Conservation (phyloP, 495 filamentous ascomycete species). For the Penicillium soppii region DNA sequence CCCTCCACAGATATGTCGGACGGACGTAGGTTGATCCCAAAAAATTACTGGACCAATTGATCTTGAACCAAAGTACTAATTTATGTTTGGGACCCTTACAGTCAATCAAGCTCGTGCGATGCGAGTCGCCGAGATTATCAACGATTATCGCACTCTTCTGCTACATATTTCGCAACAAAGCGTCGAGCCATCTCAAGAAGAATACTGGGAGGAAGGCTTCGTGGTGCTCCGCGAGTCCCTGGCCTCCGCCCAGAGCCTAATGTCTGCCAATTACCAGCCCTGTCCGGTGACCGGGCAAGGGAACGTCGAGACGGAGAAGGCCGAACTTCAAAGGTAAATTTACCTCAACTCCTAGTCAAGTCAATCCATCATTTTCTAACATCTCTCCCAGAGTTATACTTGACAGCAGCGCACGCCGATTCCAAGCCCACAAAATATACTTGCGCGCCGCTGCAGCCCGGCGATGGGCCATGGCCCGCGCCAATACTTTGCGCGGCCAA, state of each 20-base stretch:
- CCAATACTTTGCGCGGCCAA: conserved; percentile 63
- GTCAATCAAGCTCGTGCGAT: conserved; percentile 82
- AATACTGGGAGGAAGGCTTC: conserved; percentile 79
- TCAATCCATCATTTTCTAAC: not conserved
- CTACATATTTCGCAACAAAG: conserved; percentile 73
- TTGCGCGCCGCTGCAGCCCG: conserved; percentile 73
- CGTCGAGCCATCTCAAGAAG: conserved; percentile 55
- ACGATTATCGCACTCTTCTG: conserved; percentile 81
- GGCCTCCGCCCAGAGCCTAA: conserved; percentile 70
- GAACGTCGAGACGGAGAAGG: conserved; percentile 68
- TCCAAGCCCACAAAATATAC: conserved; percentile 84
- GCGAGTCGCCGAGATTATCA: conserved; percentile 79
- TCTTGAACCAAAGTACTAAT: not conserved
- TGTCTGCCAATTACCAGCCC: conserved; percentile 67
- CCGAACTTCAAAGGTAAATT: conserved; percentile 70
- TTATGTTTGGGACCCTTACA: conserved; percentile 35
- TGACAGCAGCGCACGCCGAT: conserved; percentile 75
- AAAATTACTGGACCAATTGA: not conserved
- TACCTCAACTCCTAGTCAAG: not conserved
- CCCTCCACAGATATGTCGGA: conserved; percentile 53
- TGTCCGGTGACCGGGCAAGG: conserved; percentile 48
- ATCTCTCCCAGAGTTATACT: conserved; percentile 63
- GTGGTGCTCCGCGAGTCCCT: conserved; percentile 71
- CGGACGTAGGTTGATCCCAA: conserved; percentile 50
- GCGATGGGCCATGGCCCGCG: conserved; percentile 76